Evolutionary conservation across 208 protist species (phyloP).

Genomic region (Trypanosoma theileri): DNA sequence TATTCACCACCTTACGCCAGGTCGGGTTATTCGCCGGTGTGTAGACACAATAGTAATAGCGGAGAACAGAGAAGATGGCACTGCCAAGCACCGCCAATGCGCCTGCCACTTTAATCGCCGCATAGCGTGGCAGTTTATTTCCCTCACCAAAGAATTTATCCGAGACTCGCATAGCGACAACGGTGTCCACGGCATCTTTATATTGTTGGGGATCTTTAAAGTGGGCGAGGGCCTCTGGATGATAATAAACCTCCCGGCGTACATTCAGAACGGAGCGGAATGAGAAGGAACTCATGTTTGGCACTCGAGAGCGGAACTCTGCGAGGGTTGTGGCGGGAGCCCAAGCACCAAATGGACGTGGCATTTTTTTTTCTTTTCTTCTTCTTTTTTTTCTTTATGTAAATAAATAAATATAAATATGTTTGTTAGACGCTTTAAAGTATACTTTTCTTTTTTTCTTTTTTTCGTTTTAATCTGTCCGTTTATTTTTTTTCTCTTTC

Average conservation of each 20-base stretch:
- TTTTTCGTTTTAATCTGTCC: not conserved
- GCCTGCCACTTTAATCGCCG: slow-evolving; percentile 39
- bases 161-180: slow-evolving; percentile 73
- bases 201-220: slow-evolving; percentile 90
- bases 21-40: slow-evolving; percentile 85
- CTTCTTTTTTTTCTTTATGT: not conserved
- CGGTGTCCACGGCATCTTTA: slow-evolving; percentile 79
- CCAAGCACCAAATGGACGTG: slow-evolving; percentile 87
- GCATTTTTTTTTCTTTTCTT: slow-evolving; percentile 43
- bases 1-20: slow-evolving; percentile 89
- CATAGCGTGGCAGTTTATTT: slow-evolving; percentile 65
- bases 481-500: slow-evolving; percentile 12
- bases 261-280: slow-evolving; percentile 48
- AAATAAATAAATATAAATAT: not conserved
- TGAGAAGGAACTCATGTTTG: slow-evolving; percentile 53
- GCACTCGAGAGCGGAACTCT: slow-evolving; percentile 79
- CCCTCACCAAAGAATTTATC: slow-evolving; percentile 88
- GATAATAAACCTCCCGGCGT: slow-evolving; percentile 68
- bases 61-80: slow-evolving; percentile 43
- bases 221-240: slow-evolving; percentile 78
- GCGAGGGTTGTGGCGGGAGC: slow-evolving; percentile 82
- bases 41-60: slow-evolving; percentile 77
- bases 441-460: too few species aligned
- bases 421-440: not conserved
- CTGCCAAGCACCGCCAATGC: slow-evolving; percentile 43